Conservation (phyloP, 192 early-diverging fungal genomes). For the Radiomyces spectabilis region DNA sequence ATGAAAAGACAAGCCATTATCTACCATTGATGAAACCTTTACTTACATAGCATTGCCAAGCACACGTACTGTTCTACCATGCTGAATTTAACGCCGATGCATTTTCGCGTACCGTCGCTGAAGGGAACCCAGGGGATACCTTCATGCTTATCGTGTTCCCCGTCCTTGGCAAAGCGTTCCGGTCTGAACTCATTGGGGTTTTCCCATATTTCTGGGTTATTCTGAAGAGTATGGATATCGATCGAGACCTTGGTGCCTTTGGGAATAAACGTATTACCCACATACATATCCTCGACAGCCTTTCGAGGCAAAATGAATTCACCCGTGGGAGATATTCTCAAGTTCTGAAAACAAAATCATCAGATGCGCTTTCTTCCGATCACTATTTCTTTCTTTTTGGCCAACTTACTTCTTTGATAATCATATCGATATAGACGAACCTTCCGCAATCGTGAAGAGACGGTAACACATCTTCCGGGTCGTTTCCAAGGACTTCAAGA, state of each 20-base stretch:
- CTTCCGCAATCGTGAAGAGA: constrained; percentile 14
- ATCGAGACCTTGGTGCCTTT: constrained; percentile 16
- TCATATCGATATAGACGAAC: constrained; percentile 10
- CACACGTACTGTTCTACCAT: constrained; percentile 49
- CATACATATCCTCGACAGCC: not conserved
- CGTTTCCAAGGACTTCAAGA: constrained; percentile 16
- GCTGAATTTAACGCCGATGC: constrained; percentile 53
- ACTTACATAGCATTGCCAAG: constrained; percentile 31
- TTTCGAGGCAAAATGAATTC: not conserved
- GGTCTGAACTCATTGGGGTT: not conserved
- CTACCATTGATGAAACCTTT: not conserved
- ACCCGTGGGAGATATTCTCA: constrained; percentile 4
- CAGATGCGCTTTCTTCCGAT: not conserved
- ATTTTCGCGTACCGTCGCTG: constrained; percentile 43
- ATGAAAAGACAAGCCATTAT: not conserved
- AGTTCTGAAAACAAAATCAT: constrained; percentile 1
- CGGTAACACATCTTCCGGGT: constrained; percentile 6
- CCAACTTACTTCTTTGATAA: constrained; percentile 14
- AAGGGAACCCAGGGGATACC: constrained; percentile 47
- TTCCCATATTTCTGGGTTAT: constrained; percentile 7
- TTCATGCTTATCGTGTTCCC: constrained; percentile 20
- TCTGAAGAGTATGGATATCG: constrained; percentile 21
- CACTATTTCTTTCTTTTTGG: not conserved
- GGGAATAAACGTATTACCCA: constrained; percentile 3
- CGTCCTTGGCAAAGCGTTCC: constrained; percentile 4